A percentile compares a stretch with the other conserved stretches of the same genome.
Evolutionary conservation across 2,329 filamentous ascomycete species (phyloP).

Genomic region (Ophiobolus disseminans): DNA sequence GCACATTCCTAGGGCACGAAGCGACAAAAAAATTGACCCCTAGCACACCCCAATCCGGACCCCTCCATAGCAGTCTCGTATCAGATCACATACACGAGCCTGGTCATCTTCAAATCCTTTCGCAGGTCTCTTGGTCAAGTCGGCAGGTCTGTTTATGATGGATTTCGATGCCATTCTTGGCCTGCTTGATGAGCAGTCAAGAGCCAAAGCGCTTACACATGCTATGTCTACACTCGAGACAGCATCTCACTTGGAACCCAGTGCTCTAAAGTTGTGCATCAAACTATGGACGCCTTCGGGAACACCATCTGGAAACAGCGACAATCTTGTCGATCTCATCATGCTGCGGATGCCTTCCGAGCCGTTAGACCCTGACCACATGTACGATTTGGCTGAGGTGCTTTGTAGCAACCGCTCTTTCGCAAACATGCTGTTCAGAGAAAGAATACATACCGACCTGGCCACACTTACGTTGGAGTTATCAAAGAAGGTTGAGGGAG

Average conservation of each 20-base stretch:
- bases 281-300: constrained; percentile 21
- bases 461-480: constrained; percentile 4
- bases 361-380: constrained; percentile 16
- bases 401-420: constrained; percentile 27
- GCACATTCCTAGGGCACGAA: constrained; percentile 25
- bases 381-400: constrained; percentile 36
- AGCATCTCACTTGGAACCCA: constrained; percentile 11
- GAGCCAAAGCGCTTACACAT: constrained; percentile 28
- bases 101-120: no score
- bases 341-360: constrained; percentile 24
- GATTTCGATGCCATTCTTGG: constrained; percentile 23
- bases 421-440: constrained; percentile 18
- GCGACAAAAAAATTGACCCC: constrained; percentile 9
- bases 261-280: constrained; percentile 15
- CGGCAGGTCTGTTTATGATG: no score
- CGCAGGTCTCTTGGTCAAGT: no score
- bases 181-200: constrained; percentile 30
- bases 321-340: constrained; percentile 10
- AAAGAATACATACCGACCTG: constrained; percentile 10
- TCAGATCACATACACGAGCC: no score
- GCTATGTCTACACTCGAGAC: constrained; percentile 28
- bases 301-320: background rate
- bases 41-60: constrained; percentile 4
- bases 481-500: background rate
- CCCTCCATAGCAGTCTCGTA: no score